Evolutionary conservation across 2,329 filamentous ascomycete genomes (phyloP).

Genomic region (Aspergillus puulaauensis): DNA sequence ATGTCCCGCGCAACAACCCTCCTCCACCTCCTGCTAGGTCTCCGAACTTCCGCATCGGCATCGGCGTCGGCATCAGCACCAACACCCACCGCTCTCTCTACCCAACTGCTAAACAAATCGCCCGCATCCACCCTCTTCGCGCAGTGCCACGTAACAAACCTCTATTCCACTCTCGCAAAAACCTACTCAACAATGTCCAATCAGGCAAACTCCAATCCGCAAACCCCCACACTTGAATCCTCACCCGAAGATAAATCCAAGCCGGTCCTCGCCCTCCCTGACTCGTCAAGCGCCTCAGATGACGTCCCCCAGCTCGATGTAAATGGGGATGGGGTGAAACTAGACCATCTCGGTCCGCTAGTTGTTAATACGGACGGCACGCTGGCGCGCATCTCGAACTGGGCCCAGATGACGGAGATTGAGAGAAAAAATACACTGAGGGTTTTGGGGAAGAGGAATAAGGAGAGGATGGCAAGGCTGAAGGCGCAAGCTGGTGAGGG

Average conservation of each 20-base stretch:
- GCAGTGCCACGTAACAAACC: slow-evolving; percentile 23
- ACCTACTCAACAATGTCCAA: slow-evolving; percentile 25
- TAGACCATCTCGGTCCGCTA: slow-evolving; percentile 70
- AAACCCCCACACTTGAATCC: slow-evolving; percentile 15
- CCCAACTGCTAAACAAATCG: background rate
- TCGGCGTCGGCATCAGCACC: background rate
- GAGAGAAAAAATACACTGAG: slow-evolving; percentile 68
- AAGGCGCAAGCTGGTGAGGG: slow-evolving; percentile 32
- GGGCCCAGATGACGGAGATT: slow-evolving; percentile 67
- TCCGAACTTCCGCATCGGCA: background rate
- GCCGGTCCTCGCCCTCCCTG: slow-evolving; percentile 68
- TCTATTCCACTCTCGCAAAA: slow-evolving; percentile 21
- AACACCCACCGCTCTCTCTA: background rate
- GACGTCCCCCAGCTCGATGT: slow-evolving; percentile 85
- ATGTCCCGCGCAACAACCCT: slow-evolving; percentile 28
- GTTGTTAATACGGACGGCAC: slow-evolving; percentile 73
- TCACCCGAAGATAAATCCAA: slow-evolving; percentile 5
- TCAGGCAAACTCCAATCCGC: background rate
- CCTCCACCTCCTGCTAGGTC: slow-evolving; percentile 22
- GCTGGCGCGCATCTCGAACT: slow-evolving; percentile 70
- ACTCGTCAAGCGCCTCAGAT: slow-evolving; percentile 65
- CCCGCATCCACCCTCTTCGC: slow-evolving; percentile 11
- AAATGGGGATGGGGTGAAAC: slow-evolving; percentile 47
- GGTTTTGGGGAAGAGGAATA: slow-evolving; percentile 68
- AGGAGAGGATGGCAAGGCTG: slow-evolving; percentile 59